These are phyloP conservation scores for Neocatenulostroma microsporum DNA, from an alignment of 2,329 filamentous ascomycete genomes.

Conservation along the genomic window DNA sequence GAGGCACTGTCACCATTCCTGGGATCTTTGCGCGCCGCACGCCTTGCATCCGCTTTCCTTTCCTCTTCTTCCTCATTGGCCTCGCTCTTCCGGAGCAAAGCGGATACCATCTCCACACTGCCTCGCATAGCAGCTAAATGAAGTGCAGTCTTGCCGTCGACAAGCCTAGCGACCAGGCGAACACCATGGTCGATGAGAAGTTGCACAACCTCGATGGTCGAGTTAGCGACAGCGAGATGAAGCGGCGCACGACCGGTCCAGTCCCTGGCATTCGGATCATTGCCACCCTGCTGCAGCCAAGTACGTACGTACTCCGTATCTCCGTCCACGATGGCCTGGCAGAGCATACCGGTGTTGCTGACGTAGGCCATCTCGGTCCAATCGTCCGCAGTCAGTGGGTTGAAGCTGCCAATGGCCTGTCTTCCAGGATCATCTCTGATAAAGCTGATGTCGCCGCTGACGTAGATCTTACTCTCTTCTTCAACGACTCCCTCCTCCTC, in stretches of 20 bases:
- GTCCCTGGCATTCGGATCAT: slow-evolving; percentile 66
- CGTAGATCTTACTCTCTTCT: slow-evolving; percentile 66
- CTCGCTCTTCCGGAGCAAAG: slow-evolving; percentile 65
- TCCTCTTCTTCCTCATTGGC: slow-evolving; percentile 62
- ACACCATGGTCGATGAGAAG: slow-evolving; percentile 64
- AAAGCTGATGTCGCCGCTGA: slow-evolving; percentile 66
- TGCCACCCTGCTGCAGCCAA: slow-evolving; percentile 60
- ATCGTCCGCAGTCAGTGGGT: slow-evolving; percentile 71
- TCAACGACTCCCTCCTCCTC: slow-evolving; percentile 65
- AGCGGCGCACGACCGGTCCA: slow-evolving; percentile 72
- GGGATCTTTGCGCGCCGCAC: slow-evolving; percentile 26
- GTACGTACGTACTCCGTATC: slow-evolving; percentile 62
- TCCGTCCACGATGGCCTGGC: slow-evolving; percentile 70
- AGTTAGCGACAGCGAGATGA: slow-evolving; percentile 64
- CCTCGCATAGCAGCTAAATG: slow-evolving; percentile 71
- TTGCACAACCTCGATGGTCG: slow-evolving; percentile 62
- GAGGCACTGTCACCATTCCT: slow-evolving; percentile 22
- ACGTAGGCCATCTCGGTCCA: slow-evolving; percentile 92
- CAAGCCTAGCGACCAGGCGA: slow-evolving; percentile 64
- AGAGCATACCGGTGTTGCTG: slow-evolving; percentile 67
- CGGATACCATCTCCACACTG: slow-evolving; percentile 58
- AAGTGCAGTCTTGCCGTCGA: slow-evolving; percentile 74
- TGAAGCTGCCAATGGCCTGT: slow-evolving; percentile 65
- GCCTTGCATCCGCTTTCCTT: slow-evolving; percentile 32
- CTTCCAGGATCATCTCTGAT: slow-evolving; percentile 74